Conservation (phyloP, 345 rosid genomes). For the Melaleuca alternifolia region DNA sequence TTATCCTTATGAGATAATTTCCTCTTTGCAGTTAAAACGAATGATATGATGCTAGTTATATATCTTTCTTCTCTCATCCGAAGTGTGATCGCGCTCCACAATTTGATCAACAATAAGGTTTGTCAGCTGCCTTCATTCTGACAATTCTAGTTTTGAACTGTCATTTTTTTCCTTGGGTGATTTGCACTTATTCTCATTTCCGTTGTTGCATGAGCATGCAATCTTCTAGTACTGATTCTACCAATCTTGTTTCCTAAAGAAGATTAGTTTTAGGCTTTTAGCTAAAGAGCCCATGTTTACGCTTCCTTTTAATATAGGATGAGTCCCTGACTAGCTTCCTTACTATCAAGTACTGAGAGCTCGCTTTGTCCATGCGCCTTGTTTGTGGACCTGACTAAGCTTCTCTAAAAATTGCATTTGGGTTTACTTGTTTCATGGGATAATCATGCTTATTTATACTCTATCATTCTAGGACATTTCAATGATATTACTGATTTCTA, state of each 20-base stretch:
- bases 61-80: conserved; percentile 74
- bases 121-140: background rate
- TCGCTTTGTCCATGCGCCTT: background rate
- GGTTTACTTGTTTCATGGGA: background rate
- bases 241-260: background rate
- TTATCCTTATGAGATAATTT: background rate
- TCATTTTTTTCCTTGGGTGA: background rate
- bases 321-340: background rate
- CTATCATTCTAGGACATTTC: background rate
- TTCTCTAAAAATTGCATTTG: background rate
- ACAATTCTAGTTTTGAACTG: background rate
- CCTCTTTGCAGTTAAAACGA: conserved; percentile 61
- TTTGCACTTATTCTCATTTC: background rate
- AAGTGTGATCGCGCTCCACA: conserved; percentile 85
- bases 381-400: background rate
- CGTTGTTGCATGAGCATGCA: background rate
- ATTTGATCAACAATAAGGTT: conserved; percentile 95
- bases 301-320: background rate
- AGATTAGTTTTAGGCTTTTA: background rate
- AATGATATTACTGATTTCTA: background rate
- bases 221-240: background rate
- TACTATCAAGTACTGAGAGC: background rate
- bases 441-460: background rate
- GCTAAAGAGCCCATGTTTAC: background rate
- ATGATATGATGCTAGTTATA: conserved; percentile 85